Evolutionary conservation across 1,284 basidiomycete genomes (phyloP), one percentile per base, ranked within the genome.

Genomic region (Melanopsichium pennsylvanicum): DNA sequence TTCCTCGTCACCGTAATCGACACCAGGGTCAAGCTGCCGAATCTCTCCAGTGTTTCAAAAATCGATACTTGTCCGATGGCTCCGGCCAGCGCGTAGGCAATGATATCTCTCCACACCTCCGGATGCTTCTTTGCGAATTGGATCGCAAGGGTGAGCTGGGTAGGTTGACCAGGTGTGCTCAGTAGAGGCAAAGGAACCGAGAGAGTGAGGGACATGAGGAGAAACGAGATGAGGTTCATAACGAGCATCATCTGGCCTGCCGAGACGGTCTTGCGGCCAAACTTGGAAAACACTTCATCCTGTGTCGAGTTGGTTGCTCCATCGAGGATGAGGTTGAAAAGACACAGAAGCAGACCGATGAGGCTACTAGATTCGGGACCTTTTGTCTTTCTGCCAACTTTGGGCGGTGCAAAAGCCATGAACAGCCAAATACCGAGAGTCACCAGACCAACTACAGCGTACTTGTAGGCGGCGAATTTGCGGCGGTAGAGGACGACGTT

Each of bases 191-290:
- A 57, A 88, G 85, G 61, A 88, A 87, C n/a, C 88, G 89, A 62
- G 22, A 79, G 69, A 10, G 72, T 59, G 10, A 54, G 23, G 3
- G 31, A 41, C 63, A 78, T 69, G 32, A 79, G 67, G n/a, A 70
- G 15, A 7, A 64, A 56, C 1, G 75, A 76, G 82, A 93, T 89
- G 25, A 89, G 76, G 81, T 95, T 95, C 82, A 97, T 97, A 87
- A 89, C 95, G 80, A 98, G 89, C 96, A 99, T 98, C 93, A 99
- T 97, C 81, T 99, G 95, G 81, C 96, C 93, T 4, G 96, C 96
- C 0, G 89, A 88, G 18, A 94, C 87, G 19, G 62, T 59, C 38
- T 67, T 42, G 33, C 86, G 85, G 10, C 71, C 71, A 35, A 70
- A 80, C 82, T 88, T 87, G 32, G 87, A 84, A 82, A 99, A 98